Base-by-base conservation (phyloP, 306 rosid genomes). In the Dryas alaskensis region DNA sequence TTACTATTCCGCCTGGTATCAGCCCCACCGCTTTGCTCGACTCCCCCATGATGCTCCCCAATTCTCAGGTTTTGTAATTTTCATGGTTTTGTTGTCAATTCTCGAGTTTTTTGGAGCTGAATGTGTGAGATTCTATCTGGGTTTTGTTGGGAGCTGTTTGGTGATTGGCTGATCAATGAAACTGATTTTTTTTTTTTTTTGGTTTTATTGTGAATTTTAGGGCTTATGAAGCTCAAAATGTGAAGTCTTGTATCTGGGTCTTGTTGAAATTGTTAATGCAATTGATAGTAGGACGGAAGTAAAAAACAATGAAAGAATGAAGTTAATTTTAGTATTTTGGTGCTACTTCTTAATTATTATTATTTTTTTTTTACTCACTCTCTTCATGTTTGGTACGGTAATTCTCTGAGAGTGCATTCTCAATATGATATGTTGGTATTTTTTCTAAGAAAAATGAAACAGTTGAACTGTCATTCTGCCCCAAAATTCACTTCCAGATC, bases 11-110 rank as follows among this genome's bases (percentile, higher is more conserved):
- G 0, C 74, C 86, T 12, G 96, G 96, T 7, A 89, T 90, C 57
- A 89, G 89, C 81, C 97, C 97, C 59, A 83, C 90, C 25, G 84
- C 89, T 0, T 76, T 93, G 86, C 90, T 90, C 77, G 97, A 89
- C 52, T 87, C 97, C 6, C 90, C 98, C 0, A 51, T 90, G 63
- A 83, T 89, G 98, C 90, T 93, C 14, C 86, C 84, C 39, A 86
- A 93, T 84, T 75, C 87, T 69, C 89, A 83, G 87, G 98, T 92
- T 10, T 58, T 55, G 9, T 17, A 39, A 14, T 25, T 27, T 52
- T 68, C 0, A 1, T 13, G 9, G 12, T 6, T 61, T 10, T 1
- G 13, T 53, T 39, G 14, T 9, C 4, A 13, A 12, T 53, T 4
- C 49, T 19, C 5, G n/a, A 17, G 1, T 37, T 46, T 52, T 8